A percentile compares a stretch with the other conserved stretches of the same genome.
These are phyloP conservation scores for Colletotrichum sp. DNA, from an alignment of 2,329 filamentous ascomycete genomes.

Conservation along the genomic window DNA sequence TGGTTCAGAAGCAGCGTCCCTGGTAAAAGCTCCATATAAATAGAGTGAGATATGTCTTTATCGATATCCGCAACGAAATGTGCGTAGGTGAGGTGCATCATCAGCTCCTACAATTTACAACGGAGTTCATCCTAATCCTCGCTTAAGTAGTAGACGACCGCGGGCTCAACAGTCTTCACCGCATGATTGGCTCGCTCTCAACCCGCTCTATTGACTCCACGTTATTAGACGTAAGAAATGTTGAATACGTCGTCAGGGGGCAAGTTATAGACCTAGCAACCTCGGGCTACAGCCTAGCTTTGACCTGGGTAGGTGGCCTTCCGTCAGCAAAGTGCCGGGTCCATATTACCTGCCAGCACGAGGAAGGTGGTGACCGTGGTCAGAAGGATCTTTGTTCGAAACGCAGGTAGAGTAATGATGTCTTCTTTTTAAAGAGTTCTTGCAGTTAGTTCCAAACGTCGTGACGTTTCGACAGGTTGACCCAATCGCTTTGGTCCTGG, in stretches of 20 bases:
- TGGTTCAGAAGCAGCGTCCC: background rate
- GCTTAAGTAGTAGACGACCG: background rate
- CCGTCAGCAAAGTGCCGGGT: background rate
- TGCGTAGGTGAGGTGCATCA: accelerated
- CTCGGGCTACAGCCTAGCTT: background rate
- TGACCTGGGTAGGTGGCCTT: background rate
- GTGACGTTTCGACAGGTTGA: background rate
- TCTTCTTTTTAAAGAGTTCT: background rate
- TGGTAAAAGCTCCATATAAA: background rate
- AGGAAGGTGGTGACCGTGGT: background rate
- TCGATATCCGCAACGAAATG: background rate
- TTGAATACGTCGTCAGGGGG: background rate
- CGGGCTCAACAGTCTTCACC: background rate
- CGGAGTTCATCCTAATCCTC: background rate
- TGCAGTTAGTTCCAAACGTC: background rate
- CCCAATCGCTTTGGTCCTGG: background rate
- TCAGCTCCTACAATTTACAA: background rate
- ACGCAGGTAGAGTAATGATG: background rate
- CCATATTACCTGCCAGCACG: background rate
- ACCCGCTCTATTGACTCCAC: background rate
- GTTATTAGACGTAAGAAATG: background rate
- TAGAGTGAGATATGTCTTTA: background rate
- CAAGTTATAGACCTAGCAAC: background rate
- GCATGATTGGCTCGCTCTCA: background rate
- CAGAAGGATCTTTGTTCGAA: background rate